Evolutionary conservation across 495 filamentous ascomycete species (phyloP).

Genomic region (Penicillium dipodomyicola): DNA sequence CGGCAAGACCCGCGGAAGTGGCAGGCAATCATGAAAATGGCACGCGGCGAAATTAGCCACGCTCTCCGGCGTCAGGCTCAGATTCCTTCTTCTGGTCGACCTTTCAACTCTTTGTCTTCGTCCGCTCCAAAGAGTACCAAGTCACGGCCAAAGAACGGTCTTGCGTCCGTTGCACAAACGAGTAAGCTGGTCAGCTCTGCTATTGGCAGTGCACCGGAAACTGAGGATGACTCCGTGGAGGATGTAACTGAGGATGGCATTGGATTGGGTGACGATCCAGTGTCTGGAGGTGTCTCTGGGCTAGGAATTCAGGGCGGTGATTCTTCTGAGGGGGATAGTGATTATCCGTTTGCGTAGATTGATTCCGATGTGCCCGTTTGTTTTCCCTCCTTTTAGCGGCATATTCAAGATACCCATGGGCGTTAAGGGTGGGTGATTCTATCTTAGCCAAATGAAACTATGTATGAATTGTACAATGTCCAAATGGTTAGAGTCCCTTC

Average conservation of each 20-base stretch:
- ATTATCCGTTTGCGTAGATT: background rate
- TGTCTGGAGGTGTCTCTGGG: background rate
- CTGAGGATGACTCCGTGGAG: conserved; percentile 2
- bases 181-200: conserved; percentile 30
- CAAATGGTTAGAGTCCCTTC: background rate
- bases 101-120: background rate
- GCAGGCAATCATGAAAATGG: conserved; percentile 43
- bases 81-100: background rate
- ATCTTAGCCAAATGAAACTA: background rate
- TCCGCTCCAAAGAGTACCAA: background rate
- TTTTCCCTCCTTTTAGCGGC: conserved; percentile 5
- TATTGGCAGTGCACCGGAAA: conserved; percentile 20
- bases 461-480: background rate
- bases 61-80: background rate
- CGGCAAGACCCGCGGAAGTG: conserved; percentile 43
- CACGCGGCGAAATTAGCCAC: background rate
- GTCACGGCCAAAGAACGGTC: background rate
- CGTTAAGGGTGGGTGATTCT: conserved; percentile 1
- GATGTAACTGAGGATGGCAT: background rate
- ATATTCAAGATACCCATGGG: conserved; percentile 9
- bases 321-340: background rate
- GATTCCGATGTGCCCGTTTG: conserved; percentile 1
- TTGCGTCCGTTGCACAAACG: background rate
- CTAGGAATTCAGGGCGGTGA: background rate
- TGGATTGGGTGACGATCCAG: background rate